These are phyloP conservation scores for Capillidium heterosporum DNA, from an alignment of 371 early-diverging fungal species.

Conservation along the genomic window DNA sequence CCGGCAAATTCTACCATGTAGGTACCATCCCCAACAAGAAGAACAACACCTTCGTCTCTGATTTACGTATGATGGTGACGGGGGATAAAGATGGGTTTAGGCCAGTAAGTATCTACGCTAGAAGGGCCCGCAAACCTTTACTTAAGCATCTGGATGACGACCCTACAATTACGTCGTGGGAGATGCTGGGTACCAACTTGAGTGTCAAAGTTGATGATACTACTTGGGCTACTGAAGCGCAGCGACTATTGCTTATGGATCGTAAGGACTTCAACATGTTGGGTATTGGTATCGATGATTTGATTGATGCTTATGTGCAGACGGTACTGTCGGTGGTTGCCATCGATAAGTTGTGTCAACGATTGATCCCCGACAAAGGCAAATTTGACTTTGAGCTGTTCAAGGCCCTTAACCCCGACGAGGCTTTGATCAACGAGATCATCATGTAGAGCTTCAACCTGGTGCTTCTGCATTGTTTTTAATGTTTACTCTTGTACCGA, in stretches of 20 bases:
- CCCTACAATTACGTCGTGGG: slow-evolving; percentile 54
- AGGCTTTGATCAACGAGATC: slow-evolving; percentile 58
- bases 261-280: slow-evolving; percentile 84
- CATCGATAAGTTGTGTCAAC: slow-evolving; percentile 69
- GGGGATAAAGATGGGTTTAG: slow-evolving; percentile 61
- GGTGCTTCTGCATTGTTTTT: too few species aligned
- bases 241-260: slow-evolving; percentile 74
- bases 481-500: too few species aligned
- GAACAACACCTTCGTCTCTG: slow-evolving; percentile 68
- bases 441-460: slow-evolving; percentile 19
- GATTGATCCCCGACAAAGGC: slow-evolving; percentile 39
- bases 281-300: slow-evolving; percentile 75
- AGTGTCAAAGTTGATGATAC: slow-evolving; percentile 57
- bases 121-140: slow-evolving; percentile 65
- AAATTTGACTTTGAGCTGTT: slow-evolving; percentile 65
- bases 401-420: slow-evolving; percentile 71
- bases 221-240: slow-evolving; percentile 75
- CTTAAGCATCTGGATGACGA: slow-evolving; percentile 41
- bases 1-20: slow-evolving; percentile 75
- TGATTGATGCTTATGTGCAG: slow-evolving; percentile 88
- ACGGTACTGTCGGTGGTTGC: slow-evolving; percentile 76
- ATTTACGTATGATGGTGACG: slow-evolving; percentile 81
- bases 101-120: slow-evolving; percentile 75
- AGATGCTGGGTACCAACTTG: slow-evolving; percentile 86
- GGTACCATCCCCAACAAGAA: slow-evolving; percentile 85